Base-by-base conservation (phyloP, 2,329 filamentous ascomycete genomes). In the Massarina eburnea region DNA sequence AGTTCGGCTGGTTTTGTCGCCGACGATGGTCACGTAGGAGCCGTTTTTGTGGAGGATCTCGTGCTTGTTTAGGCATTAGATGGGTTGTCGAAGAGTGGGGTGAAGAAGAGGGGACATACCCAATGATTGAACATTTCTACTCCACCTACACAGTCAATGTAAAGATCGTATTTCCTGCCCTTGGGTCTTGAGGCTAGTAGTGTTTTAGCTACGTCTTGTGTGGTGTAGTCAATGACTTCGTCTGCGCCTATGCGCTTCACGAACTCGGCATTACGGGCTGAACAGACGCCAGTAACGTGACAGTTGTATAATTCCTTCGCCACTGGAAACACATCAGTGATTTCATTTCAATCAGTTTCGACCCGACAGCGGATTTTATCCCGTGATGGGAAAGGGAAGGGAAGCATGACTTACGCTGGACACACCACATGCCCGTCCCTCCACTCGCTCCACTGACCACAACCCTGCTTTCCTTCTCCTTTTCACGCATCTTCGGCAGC, bases 141-240 rank as follows among this genome's bases (percentile, higher is more conserved):
- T 18, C 71, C 71, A 10, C 79, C 79, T 4, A 76, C 69, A 35
- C 73, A 76, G 53, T 82, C 79, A 35, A 80, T 69, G 41, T 81
- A 72, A 34, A 73, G 55, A 55, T 80, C 70, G 18, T 56, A 64
- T 38, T 64, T 59, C 35, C 75, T 72, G 1, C 66, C 55, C 2
- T 39, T 34, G 48, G n/a, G 51, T 24, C 18, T 50, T 27, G 71
- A 51, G 0, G 58, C 50, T 1, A 73, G 51, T 1, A 81, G 55
- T 1, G 53, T 49, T 15, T 52, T 38, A 4, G 67, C 51, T 0
- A 60, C 49, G 46, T 75, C 65, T 6, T 64, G 56, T 4, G 56
- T 63, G 1, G 49, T 54, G 43, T 68, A 68, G 32, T 67, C 64
- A 7, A 68, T 45, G n/a, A 77, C 72, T 56, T 77, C 73, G 49